A percentile compares a stretch with the other conserved stretches of the same genome.
These are phyloP conservation scores for Mesembryanthemum crystallinum DNA, from an alignment of 148 eudicot species.

Conservation along the genomic window DNA sequence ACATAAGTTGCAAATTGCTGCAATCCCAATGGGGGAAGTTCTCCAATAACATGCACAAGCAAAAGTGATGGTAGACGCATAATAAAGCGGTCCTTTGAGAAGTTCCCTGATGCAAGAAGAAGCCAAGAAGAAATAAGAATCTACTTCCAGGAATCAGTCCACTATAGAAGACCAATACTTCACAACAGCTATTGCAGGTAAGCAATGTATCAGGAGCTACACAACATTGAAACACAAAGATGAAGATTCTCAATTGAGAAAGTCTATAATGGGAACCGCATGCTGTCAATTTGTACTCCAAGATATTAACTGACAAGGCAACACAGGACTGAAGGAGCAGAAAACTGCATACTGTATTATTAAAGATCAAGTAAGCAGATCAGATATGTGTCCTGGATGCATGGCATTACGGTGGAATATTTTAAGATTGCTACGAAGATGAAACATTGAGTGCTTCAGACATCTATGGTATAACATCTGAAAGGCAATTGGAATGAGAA, in stretches of 20 bases:
- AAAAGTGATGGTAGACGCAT: constrained; percentile 64
- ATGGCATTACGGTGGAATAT: no score
- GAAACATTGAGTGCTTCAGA: neutral
- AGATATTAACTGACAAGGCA: neutral
- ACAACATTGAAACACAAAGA: neutral
- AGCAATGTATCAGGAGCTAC: neutral
- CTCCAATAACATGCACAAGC: constrained; percentile 71
- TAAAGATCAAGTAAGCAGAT: neutral
- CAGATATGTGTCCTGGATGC: no score
- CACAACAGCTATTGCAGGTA: constrained; percentile 2
- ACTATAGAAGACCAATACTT: neutral
- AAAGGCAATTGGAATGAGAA: no score
- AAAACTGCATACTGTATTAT: neutral
- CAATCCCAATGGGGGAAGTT: constrained; percentile 74
- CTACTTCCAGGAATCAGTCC: neutral
- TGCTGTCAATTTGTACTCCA: neutral
- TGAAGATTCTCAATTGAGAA: neutral
- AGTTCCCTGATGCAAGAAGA: constrained; percentile 67
- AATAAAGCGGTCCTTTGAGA: constrained; percentile 84
- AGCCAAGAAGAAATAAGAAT: neutral
- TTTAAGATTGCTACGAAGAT: neutral
- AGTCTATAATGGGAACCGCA: neutral
- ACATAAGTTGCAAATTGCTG: constrained; percentile 75
- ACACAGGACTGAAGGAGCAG: neutral
- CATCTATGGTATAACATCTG: no score